Percentiles rank a stretch among this genome's conserved stretches.
These are phyloP conservation scores for Lachnellula arida DNA, from an alignment of 2,329 filamentous ascomycete genomes.

Conservation along the genomic window DNA sequence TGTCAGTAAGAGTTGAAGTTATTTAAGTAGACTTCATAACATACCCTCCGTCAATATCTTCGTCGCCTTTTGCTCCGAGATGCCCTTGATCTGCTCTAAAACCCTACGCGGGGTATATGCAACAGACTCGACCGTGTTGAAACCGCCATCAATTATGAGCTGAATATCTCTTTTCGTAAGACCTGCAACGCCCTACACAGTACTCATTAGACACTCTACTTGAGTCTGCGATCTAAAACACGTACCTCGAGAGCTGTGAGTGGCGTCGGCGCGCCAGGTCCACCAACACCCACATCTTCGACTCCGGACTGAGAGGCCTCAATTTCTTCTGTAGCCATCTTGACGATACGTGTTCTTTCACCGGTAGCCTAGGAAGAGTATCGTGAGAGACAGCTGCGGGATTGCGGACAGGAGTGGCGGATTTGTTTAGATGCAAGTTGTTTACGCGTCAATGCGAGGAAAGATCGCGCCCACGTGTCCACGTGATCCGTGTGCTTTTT, in stretches of 20 bases:
- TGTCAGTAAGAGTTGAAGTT: neutral
- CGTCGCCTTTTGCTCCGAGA: constrained; percentile 92
- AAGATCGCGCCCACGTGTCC: neutral
- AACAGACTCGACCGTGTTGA: constrained; percentile 91
- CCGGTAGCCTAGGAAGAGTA: neutral
- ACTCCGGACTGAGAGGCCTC: constrained; percentile 66
- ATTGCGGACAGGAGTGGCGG: neutral
- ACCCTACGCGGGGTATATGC: constrained; percentile 83
- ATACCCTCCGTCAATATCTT: constrained; percentile 86
- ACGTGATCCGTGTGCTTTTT: neutral
- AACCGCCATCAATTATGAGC: constrained; percentile 84
- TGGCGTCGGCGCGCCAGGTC: constrained; percentile 90
- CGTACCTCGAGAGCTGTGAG: constrained; percentile 77
- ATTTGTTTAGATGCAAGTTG: neutral
- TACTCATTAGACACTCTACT: neutral
- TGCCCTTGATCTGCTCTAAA: constrained; percentile 94
- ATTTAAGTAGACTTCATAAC: neutral
- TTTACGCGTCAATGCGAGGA: neutral
- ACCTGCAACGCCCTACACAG: constrained; percentile 74
- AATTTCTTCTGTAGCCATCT: constrained; percentile 31
- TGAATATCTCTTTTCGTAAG: constrained; percentile 96
- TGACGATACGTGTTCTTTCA: neutral
- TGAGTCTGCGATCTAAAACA: neutral
- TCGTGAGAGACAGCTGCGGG: neutral
- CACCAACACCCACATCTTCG: constrained; percentile 70